Conservation (phyloP, 495 filamentous ascomycete species). For the Cenococcum geophilum region DNA sequence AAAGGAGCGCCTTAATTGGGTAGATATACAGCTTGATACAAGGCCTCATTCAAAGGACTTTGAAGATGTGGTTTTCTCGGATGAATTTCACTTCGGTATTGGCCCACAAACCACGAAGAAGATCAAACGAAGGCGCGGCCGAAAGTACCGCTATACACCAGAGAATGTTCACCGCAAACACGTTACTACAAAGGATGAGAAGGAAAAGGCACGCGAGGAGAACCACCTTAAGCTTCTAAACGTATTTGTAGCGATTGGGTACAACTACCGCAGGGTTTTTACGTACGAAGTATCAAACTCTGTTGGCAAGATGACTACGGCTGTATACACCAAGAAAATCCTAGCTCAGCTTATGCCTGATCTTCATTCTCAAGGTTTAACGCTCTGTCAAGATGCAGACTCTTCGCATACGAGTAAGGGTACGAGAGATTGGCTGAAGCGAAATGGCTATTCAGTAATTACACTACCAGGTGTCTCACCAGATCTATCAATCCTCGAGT, state of each 20-base stretch:
- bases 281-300: not conserved
- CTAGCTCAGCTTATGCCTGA: not conserved
- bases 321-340: not conserved
- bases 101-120: too few species aligned
- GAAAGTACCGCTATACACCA: too few species aligned
- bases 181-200: too few species aligned
- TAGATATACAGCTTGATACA: too few species aligned
- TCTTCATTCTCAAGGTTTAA: not conserved
- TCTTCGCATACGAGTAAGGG: not conserved
- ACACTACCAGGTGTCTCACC: not conserved
- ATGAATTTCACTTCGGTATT: too few species aligned
- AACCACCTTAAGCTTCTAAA: not conserved
- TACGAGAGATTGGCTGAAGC: not conserved
- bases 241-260: not conserved
- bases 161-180: too few species aligned
- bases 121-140: too few species aligned
- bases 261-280: not conserved
- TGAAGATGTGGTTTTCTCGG: too few species aligned
- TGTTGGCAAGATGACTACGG: not conserved
- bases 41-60: too few species aligned
- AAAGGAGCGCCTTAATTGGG: too few species aligned
- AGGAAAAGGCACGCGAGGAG: too few species aligned
- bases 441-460: not conserved
- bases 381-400: not conserved
- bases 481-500: not conserved